These are phyloP conservation scores for Phytophthora fragariaefolia DNA, from an alignment of 352 stramenopile species.

Conservation along the genomic window DNA sequence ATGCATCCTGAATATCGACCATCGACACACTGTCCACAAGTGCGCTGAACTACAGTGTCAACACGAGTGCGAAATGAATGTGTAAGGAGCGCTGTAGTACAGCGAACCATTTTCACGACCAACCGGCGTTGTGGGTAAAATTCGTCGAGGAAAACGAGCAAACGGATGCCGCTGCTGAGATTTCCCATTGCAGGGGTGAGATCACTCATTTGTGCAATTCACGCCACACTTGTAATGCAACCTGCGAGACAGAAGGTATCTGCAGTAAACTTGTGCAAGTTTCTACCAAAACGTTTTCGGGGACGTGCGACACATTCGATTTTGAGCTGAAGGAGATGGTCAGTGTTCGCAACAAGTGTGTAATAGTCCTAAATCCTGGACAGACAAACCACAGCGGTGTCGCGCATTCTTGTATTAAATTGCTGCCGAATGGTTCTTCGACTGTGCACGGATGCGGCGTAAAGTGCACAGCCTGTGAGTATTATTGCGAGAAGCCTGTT, in stretches of 20 bases:
- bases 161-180: not conserved
- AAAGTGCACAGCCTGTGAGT: constrained; percentile 45
- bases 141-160: constrained; percentile 40
- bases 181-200: not conserved
- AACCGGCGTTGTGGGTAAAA: constrained; percentile 10
- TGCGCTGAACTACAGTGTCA: constrained; percentile 43
- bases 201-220: constrained; percentile 41
- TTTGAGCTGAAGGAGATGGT: constrained; percentile 51
- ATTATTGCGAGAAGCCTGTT: constrained; percentile 50
- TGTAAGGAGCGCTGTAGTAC: constrained; percentile 43
- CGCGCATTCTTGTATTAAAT: constrained; percentile 34
- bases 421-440: constrained; percentile 21
- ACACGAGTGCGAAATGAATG: constrained; percentile 39
- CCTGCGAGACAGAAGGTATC: constrained; percentile 43
- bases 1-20: constrained; percentile 41
- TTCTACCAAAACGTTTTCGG: constrained; percentile 41
- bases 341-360: constrained; percentile 42
- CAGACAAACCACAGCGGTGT: constrained; percentile 25
- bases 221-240: constrained; percentile 33
- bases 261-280: constrained; percentile 45
- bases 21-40: constrained; percentile 43
- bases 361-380: constrained; percentile 25
- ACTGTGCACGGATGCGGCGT: constrained; percentile 40
- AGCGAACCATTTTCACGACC: constrained; percentile 52
- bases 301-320: constrained; percentile 40